Evolutionary conservation across 169 alveolate species (phyloP).

Genomic region (Theileria annulata): DNA sequence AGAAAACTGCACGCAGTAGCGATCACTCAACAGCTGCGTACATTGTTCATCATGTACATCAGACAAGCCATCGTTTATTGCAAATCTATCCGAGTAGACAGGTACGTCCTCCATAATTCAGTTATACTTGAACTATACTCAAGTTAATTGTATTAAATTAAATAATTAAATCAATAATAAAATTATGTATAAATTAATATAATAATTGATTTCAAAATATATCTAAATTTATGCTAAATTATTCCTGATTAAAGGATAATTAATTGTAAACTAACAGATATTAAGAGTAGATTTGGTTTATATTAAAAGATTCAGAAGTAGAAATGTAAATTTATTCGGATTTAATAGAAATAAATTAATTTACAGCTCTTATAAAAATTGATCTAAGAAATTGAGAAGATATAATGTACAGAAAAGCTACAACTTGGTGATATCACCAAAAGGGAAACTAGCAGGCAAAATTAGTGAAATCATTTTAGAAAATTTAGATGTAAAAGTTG

Average conservation of each 20-base stretch:
- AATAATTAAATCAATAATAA: neutral
- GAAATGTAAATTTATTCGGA: no score
- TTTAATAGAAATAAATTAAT: no score
- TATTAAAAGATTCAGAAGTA: no score
- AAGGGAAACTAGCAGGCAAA: no score
- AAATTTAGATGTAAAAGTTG: no score
- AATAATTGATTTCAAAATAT: neutral
- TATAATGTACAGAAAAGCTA: no score
- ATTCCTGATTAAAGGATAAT: neutral
- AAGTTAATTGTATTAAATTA: neutral
- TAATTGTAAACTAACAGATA: neutral
- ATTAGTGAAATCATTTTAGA: no score
- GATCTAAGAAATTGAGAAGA: no score
- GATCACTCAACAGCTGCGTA: slow-evolving; percentile 42
- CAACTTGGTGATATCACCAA: no score
- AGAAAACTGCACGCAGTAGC: slow-evolving; percentile 47
- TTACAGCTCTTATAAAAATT: no score
- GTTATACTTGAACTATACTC: neutral
- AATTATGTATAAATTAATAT: neutral
- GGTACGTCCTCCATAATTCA: neutral
- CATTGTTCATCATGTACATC: slow-evolving; percentile 25
- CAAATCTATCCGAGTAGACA: neutral
- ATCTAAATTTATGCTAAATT: neutral
- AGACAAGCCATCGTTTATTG: slow-evolving; percentile 47
- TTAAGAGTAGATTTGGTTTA: no score